These are phyloP conservation scores for Trichomonas vaginalis DNA, from an alignment of 208 protist species.

Conservation along the genomic window DNA sequence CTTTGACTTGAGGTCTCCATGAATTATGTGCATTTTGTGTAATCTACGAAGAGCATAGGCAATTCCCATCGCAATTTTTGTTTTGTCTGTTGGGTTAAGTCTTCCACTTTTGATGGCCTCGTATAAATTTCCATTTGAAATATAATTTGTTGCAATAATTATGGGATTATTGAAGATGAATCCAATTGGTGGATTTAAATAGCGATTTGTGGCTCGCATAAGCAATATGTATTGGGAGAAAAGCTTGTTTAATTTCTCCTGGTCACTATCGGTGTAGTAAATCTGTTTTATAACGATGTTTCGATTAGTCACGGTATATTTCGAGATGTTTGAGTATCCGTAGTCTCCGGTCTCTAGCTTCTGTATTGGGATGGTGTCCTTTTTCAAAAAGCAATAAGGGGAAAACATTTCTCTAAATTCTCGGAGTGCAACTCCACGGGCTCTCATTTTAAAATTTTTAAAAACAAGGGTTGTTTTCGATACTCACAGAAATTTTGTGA, in stretches of 20 bases:
- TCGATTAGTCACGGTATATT: background rate
- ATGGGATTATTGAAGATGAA: background rate
- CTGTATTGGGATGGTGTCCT: background rate
- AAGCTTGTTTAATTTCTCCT: background rate
- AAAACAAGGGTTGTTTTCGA: no score
- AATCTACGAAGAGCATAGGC: background rate
- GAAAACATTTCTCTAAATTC: background rate
- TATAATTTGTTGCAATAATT: background rate
- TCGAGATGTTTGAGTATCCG: background rate
- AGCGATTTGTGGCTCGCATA: background rate
- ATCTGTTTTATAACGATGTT: background rate
- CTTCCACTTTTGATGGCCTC: background rate
- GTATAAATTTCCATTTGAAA: background rate
- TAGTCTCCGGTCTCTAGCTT: background rate
- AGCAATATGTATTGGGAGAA: background rate
- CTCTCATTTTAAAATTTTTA: no score
- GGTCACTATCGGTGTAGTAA: background rate
- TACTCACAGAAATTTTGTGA: no score
- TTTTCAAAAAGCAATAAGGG: background rate
- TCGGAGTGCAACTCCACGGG: background rate
- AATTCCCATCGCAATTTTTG: background rate
- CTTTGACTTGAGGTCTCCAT: background rate
- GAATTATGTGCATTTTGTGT: background rate
- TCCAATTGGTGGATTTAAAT: background rate
- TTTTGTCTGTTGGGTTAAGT: background rate